A percentile compares a stretch with the other conserved stretches of the same genome.
These are phyloP conservation scores for Auriscalpium microsporum DNA, from an alignment of 768 basidiomycete species.

Conservation along the genomic window DNA sequence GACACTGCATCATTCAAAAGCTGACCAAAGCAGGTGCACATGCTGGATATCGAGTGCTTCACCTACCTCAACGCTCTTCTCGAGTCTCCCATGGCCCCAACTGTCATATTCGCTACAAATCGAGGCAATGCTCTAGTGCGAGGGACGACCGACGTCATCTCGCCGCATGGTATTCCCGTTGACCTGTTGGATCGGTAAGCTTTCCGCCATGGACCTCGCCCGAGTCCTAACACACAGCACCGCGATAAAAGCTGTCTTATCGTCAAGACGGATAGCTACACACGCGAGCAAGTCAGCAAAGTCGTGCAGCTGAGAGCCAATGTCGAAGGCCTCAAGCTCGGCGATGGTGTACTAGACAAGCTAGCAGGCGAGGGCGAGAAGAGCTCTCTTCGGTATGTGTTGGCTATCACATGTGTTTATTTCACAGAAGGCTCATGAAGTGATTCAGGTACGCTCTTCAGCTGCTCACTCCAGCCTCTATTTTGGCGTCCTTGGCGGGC, in stretches of 20 bases:
- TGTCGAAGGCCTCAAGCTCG: conserved; percentile 76
- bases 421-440: conserved; percentile 4
- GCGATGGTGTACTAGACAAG: conserved; percentile 67
- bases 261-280: conserved; percentile 83
- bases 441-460: conserved; percentile 76
- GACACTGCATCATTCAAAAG: neutral
- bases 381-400: conserved; percentile 65
- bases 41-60: conserved; percentile 99
- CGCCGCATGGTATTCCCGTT: conserved; percentile 90
- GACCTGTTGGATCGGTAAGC: conserved; percentile 86
- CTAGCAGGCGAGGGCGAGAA: conserved; percentile 77
- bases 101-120: conserved; percentile 95
- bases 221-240: neutral
- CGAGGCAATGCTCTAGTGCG: conserved; percentile 87
- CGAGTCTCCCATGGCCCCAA: conserved; percentile 95
- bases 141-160: conserved; percentile 84
- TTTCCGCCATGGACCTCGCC: neutral
- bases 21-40: conserved; percentile 67
- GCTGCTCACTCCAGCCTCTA: conserved; percentile 83
- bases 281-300: conserved; percentile 73
- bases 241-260: conserved; percentile 72
- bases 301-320: conserved; percentile 82
- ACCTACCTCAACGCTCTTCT: conserved; percentile 94
- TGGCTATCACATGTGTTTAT: neutral
- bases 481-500: conserved; percentile 71